Percentiles rank a stretch among this genome's conserved stretches.
These are phyloP conservation scores for Protea cynaroides DNA, from an alignment of 164 flowering plant species.

Conservation along the genomic window DNA sequence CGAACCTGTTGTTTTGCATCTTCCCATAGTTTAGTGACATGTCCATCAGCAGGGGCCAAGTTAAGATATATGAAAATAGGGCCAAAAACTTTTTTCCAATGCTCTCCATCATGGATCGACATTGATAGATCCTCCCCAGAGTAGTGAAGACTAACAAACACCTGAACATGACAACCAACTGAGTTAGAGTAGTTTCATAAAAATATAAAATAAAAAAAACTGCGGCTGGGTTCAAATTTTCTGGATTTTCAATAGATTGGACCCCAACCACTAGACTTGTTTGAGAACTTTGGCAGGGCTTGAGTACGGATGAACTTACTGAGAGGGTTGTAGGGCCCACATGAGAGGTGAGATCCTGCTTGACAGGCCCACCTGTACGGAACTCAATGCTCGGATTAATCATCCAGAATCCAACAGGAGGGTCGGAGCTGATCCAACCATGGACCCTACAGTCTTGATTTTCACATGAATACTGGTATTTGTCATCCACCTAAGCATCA, in stretches of 20 bases:
- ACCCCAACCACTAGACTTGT: too few species aligned
- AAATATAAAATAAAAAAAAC: too few species aligned
- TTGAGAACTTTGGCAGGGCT: too few species aligned
- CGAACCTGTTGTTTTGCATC: conserved; percentile 72
- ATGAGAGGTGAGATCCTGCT: conserved; percentile 88
- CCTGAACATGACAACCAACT: conserved; percentile 24
- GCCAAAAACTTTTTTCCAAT: conserved; percentile 91
- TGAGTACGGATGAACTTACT: not conserved
- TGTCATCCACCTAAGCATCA: conserved; percentile 94
- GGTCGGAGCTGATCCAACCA: conserved; percentile 71
- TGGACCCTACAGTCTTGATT: conserved; percentile 63
- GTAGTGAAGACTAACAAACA: conserved; percentile 75
- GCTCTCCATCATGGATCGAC: conserved; percentile 45
- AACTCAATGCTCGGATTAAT: conserved; percentile 86
- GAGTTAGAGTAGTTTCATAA: too few species aligned
- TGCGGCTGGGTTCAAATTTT: too few species aligned
- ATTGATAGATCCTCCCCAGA: conserved; percentile 50
- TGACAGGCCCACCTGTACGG: conserved; percentile 79
- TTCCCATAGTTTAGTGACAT: conserved; percentile 59
- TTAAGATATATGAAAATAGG: conserved; percentile 35
- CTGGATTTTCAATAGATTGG: too few species aligned
- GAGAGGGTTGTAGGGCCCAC: conserved; percentile 31
- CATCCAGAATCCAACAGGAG: conserved; percentile 77
- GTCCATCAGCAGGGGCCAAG: conserved; percentile 26
- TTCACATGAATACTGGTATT: conserved; percentile 80